Conservation (phyloP, 495 filamentous ascomycete genomes). For the Hypomontagnella monticulosa region DNA sequence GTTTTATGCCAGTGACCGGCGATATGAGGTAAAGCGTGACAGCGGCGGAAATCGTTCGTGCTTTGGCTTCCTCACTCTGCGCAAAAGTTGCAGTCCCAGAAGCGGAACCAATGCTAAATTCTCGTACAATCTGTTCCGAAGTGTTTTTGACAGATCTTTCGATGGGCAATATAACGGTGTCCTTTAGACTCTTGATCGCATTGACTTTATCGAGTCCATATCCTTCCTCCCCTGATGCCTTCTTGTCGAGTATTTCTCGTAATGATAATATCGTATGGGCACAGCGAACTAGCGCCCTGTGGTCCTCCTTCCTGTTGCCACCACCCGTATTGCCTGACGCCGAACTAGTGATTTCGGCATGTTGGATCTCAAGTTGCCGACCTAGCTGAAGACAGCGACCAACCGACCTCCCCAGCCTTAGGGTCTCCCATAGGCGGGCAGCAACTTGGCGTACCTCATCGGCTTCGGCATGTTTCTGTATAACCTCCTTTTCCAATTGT, state of each 20-base stretch:
- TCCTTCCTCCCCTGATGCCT: constrained; percentile 74
- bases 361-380: constrained; percentile 85
- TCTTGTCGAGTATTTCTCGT: constrained; percentile 73
- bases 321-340: constrained; percentile 34
- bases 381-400: constrained; percentile 79
- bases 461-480: constrained; percentile 81
- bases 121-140: constrained; percentile 81
- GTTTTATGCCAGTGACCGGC: constrained; percentile 59
- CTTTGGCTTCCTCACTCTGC: constrained; percentile 80
- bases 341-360: constrained; percentile 61
- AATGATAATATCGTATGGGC: constrained; percentile 78
- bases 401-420: constrained; percentile 80
- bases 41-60: constrained; percentile 76
- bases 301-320: constrained; percentile 68
- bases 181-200: constrained; percentile 71
- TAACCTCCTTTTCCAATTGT: constrained; percentile 82
- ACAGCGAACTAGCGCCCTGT: constrained; percentile 79
- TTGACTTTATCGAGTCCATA: constrained; percentile 76
- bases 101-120: constrained; percentile 83
- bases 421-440: constrained; percentile 77
- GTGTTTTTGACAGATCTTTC: constrained; percentile 73
- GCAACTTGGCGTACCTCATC: constrained; percentile 78
- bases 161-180: constrained; percentile 71
- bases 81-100: constrained; percentile 70
- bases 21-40: constrained; percentile 85